phyloP scores from a whole-genome alignment of 176 grass and related monocot genomes.

The Cenchrus fungigraminus region DNA sequence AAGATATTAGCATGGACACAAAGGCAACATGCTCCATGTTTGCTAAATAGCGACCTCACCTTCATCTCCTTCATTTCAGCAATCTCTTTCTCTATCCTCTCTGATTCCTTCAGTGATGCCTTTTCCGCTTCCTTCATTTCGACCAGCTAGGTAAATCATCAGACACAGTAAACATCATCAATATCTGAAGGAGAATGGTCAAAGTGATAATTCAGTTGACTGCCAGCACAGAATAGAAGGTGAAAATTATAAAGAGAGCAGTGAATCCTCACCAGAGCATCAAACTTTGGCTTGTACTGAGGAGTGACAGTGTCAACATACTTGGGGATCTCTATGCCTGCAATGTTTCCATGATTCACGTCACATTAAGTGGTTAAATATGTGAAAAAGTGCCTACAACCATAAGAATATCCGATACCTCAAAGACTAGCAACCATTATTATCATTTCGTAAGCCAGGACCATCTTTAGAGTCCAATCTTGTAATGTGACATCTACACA shows the following conservation, averaged over 20 bases:
- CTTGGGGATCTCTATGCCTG: constrained; percentile 85
- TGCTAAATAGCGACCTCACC: constrained; percentile 41
- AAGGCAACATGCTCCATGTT: background rate
- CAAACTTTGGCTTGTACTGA: constrained; percentile 88
- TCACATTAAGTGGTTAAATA: background rate
- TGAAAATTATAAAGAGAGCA: constrained; percentile 20
- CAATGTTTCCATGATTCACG: constrained; percentile 27
- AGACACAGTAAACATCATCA: background rate
- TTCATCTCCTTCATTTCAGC: constrained; percentile 83
- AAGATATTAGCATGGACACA: constrained; percentile 12
- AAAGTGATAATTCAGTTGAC: background rate
- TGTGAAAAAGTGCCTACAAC: constrained; percentile 10
- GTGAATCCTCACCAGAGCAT: constrained; percentile 68
- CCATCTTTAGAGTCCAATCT: background rate
- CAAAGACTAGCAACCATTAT: background rate
- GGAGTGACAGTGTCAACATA: constrained; percentile 91
- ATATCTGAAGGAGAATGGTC: constrained; percentile 17
- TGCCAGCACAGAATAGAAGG: background rate
- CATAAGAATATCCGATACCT: background rate
- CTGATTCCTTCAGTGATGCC: constrained; percentile 64
- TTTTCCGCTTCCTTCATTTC: constrained; percentile 84
- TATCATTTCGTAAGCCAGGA: constrained; percentile 3
- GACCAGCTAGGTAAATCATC: constrained; percentile 45
- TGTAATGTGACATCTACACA: background rate
- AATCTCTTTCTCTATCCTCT: constrained; percentile 87